These are phyloP conservation scores for Hymenoscyphus occultus DNA, from an alignment of 2,329 filamentous ascomycete species.

Conservation along the genomic window DNA sequence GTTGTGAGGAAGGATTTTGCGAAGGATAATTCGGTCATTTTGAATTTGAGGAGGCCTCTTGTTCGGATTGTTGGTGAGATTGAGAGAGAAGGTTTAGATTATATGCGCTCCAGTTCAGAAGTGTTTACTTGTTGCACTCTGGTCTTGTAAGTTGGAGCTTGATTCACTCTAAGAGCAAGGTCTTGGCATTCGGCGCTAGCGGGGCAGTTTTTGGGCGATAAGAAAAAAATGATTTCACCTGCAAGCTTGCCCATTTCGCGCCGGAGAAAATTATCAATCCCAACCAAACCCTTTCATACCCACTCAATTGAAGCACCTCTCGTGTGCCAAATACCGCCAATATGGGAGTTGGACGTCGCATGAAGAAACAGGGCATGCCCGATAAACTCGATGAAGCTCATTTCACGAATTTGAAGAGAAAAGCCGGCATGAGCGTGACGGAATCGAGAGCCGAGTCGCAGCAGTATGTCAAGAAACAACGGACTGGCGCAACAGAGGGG, in stretches of 20 bases:
- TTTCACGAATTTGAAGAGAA: constrained; percentile 79
- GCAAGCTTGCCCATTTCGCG: not conserved
- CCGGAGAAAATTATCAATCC: constrained; percentile 2
- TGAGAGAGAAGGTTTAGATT: not conserved
- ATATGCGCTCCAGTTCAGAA: not conserved
- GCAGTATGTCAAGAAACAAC: constrained; percentile 56
- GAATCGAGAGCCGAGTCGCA: constrained; percentile 49
- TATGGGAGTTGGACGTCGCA: constrained; percentile 88
- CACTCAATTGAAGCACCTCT: not conserved
- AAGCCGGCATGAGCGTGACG: constrained; percentile 67
- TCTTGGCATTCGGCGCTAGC: constrained; percentile 11
- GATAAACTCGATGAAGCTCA: constrained; percentile 77
- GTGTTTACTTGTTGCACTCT: not conserved
- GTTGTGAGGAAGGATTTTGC: constrained; percentile 78
- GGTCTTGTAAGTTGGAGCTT: not conserved
- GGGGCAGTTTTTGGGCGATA: constrained; percentile 23
- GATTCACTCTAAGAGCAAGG: not conserved
- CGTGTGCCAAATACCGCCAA: constrained; percentile 35
- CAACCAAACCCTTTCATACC: not conserved
- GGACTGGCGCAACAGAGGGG: constrained; percentile 46
- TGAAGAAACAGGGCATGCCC: constrained; percentile 93
- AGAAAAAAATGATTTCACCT: constrained; percentile 10
- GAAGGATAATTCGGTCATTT: constrained; percentile 81
- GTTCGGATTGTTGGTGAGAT: not conserved
- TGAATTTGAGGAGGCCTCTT: constrained; percentile 23